Conservation (phyloP, 441 rosid species). For the Rhodomyrtus psidioides region DNA sequence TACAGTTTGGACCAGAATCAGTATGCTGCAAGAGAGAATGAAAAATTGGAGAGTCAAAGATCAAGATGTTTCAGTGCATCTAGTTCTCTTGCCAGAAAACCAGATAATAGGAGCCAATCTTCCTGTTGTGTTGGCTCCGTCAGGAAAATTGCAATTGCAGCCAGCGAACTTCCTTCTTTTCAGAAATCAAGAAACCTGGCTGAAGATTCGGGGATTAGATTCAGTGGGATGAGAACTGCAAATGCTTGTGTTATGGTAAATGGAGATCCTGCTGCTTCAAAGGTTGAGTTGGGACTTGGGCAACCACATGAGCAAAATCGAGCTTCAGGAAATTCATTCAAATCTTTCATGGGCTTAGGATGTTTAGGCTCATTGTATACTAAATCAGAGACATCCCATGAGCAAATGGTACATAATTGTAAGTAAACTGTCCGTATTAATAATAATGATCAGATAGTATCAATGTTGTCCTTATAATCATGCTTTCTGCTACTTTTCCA, state of each 20-base stretch:
- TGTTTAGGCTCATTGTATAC: constrained; percentile 4
- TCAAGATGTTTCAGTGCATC: constrained; percentile 19
- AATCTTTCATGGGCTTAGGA: constrained; percentile 14
- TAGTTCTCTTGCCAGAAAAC: constrained; percentile 18
- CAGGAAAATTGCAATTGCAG: constrained; percentile 14
- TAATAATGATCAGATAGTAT: background rate
- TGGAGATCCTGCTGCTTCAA: constrained; percentile 25
- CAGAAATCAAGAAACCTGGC: constrained; percentile 13
- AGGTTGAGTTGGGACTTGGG: constrained; percentile 48
- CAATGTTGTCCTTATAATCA: background rate
- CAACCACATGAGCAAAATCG: constrained; percentile 38
- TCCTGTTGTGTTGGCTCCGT: constrained; percentile 13
- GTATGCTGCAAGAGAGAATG: constrained; percentile 12
- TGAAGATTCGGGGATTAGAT: constrained; percentile 1
- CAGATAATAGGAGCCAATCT: constrained; percentile 17
- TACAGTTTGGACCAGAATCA: constrained; percentile 15
- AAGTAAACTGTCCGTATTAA: background rate
- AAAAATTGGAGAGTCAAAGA: constrained; percentile 2
- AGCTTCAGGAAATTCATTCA: constrained; percentile 19
- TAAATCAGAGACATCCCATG: constrained; percentile 13
- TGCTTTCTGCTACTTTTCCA: constrained; percentile 1
- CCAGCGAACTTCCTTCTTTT: constrained; percentile 2
- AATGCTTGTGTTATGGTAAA: constrained; percentile 8
- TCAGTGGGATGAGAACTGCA: constrained; percentile 9
- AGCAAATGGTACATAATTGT: constrained; percentile 13